phyloP scores from a whole-genome alignment of 2,329 filamentous ascomycete genomes.

The Microascus cirrosus region DNA sequence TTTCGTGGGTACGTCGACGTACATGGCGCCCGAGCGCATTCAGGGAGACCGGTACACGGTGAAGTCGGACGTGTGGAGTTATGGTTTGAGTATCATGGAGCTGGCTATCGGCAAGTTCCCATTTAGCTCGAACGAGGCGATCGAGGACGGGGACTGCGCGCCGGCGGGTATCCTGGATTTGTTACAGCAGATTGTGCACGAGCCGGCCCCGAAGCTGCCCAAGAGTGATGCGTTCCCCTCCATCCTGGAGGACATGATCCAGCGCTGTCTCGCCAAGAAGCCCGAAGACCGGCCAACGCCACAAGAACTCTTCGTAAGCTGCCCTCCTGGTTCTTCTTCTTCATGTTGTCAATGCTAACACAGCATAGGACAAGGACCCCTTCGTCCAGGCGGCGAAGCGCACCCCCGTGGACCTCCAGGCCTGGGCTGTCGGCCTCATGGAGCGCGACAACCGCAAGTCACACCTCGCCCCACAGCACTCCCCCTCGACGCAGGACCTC shows the following conservation, averaged over 20 bases:
- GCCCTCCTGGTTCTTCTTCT: neutral
- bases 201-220: slow-evolving; percentile 83
- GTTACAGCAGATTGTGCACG: slow-evolving; percentile 93
- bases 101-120: slow-evolving; percentile 95
- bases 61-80: slow-evolving; percentile 98
- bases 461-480: slow-evolving; percentile 71
- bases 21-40: slow-evolving; percentile 98
- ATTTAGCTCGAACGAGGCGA: slow-evolving; percentile 64
- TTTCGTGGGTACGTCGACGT: slow-evolving; percentile 96
- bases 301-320: slow-evolving; percentile 77
- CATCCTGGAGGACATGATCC: slow-evolving; percentile 93
- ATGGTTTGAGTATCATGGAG: slow-evolving; percentile 91
- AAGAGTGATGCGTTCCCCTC: slow-evolving; percentile 96
- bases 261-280: slow-evolving; percentile 86
- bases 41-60: slow-evolving; percentile 96
- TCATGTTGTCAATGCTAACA: neutral
- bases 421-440: slow-evolving; percentile 91
- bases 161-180: slow-evolving; percentile 94
- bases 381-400: slow-evolving; percentile 95
- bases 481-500: slow-evolving; percentile 67
- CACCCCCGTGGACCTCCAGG: slow-evolving; percentile 84
- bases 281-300: slow-evolving; percentile 84
- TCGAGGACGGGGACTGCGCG: slow-evolving; percentile 64
- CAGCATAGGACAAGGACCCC: slow-evolving; percentile 67
- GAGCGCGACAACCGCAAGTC: slow-evolving; percentile 93